Evolutionary conservation across 805 yeast genomes (phyloP).

Genomic region (Ogataea saltuana): DNA sequence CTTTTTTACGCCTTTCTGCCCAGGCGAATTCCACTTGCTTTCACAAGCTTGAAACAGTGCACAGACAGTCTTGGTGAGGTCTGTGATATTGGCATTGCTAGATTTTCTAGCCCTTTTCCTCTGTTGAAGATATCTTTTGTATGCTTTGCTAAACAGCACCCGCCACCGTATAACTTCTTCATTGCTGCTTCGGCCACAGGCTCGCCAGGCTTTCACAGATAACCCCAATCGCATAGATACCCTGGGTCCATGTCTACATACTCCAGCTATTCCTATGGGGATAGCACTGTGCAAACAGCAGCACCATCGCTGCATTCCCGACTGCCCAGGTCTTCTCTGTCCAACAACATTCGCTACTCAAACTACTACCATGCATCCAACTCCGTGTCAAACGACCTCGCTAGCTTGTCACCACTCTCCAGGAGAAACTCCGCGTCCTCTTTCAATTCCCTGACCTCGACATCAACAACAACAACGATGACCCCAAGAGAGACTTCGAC

Average conservation of each 20-base stretch:
- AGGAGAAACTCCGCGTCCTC: conserved; percentile 40
- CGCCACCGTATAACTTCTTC: neutral
- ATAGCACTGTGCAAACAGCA: neutral
- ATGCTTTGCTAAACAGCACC: conserved; percentile 3
- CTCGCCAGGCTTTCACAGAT: no score
- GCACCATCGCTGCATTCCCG: neutral
- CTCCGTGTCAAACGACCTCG: conserved; percentile 2
- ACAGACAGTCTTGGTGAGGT: no score
- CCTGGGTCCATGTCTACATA: conserved; percentile 6
- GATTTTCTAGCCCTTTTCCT: no score
- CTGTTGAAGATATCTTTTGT: neutral
- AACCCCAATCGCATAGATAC: no score
- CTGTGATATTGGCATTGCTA: no score
- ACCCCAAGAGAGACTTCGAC: conserved; percentile 40
- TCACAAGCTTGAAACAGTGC: neutral
- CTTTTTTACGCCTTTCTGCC: neutral
- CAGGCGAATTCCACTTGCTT: neutral
- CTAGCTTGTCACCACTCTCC: conserved; percentile 16
- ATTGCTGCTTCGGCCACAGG: neutral
- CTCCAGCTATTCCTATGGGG: conserved; percentile 1
- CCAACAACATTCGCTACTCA: conserved; percentile 6
- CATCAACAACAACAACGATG: conserved; percentile 4
- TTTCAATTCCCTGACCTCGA: conserved; percentile 21
- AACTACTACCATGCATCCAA: neutral
- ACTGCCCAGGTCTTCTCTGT: neutral